Percentiles rank a stretch among this genome's conserved stretches.
phyloP scores from a whole-genome alignment of 2,329 filamentous ascomycete species.

The Fusarium setosum region DNA sequence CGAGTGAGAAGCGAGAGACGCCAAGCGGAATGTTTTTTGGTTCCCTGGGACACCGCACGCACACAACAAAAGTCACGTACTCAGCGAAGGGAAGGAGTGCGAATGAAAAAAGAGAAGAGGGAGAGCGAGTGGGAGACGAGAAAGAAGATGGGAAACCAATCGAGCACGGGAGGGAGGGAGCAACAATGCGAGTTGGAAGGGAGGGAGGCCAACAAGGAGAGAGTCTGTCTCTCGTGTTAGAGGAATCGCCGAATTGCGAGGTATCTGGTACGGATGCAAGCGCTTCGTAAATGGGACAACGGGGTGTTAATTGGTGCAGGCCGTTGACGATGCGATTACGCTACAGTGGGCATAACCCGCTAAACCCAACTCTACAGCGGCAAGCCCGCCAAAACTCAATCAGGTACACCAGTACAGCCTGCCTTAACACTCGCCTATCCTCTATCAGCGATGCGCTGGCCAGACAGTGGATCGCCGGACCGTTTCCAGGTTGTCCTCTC shows the following conservation, averaged over 20 bases:
- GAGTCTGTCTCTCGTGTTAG: background rate
- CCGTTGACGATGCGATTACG: background rate
- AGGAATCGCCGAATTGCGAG: background rate
- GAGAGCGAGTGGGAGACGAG: conserved; percentile 9
- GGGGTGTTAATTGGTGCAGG: background rate
- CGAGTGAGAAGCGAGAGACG: background rate
- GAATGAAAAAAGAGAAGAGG: conserved; percentile 12
- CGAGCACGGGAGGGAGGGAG: conserved; percentile 19
- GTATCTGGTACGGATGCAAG: background rate
- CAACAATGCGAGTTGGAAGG: conserved; percentile 33
- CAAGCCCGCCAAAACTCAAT: conserved; percentile 6
- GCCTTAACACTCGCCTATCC: background rate
- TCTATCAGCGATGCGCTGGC: conserved; percentile 28
- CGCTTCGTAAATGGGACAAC: background rate
- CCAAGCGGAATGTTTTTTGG: background rate
- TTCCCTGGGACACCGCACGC: background rate
- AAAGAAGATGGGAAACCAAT: background rate
- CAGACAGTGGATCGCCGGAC: conserved; percentile 26
- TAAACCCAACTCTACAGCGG: background rate
- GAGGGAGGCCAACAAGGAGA: background rate
- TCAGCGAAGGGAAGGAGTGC: background rate
- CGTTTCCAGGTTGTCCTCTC: conserved; percentile 31
- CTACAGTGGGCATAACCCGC: background rate
- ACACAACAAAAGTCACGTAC: conserved; percentile 8
- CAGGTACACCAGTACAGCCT: background rate